phyloP scores from a whole-genome alignment of 768 basidiomycete species.

The Termitomyces sp. region DNA sequence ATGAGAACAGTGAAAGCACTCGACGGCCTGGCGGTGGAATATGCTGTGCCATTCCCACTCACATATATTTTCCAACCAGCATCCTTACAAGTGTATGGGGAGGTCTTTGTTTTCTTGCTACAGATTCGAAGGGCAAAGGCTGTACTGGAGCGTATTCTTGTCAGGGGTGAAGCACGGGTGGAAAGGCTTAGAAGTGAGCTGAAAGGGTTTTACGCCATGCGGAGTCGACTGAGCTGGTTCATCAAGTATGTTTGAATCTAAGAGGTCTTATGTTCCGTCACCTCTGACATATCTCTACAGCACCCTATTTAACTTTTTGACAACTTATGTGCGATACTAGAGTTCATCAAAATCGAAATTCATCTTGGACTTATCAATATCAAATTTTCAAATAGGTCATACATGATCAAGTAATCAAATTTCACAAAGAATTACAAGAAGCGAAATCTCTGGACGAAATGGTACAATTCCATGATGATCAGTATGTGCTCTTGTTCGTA shows the following conservation, averaged over 20 bases:
- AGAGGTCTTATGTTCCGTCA: background rate
- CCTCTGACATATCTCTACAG: conserved; percentile 5
- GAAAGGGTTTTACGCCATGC: conserved; percentile 72
- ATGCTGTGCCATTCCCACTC: conserved; percentile 75
- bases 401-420: conserved; percentile 52
- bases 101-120: conserved; percentile 65
- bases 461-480: conserved; percentile 59
- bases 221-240: conserved; percentile 78
- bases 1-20: conserved; percentile 55
- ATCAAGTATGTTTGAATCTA: conserved; percentile 55
- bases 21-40: conserved; percentile 68
- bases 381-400: conserved; percentile 45
- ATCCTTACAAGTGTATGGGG: conserved; percentile 51
- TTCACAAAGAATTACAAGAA: conserved; percentile 47
- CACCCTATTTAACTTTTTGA: conserved; percentile 53
- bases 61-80: conserved; percentile 68
- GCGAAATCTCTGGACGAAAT: conserved; percentile 73
- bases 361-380: background rate
- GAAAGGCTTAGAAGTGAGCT: conserved; percentile 36
- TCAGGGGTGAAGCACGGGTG: conserved; percentile 41
- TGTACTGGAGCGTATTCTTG: conserved; percentile 63
- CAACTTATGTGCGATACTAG: conserved; percentile 53
- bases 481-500: conserved; percentile 39
- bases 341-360: background rate
- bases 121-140: conserved; percentile 71